Evolutionary conservation across 2,329 filamentous ascomycete genomes (phyloP), one percentile per base, ranked within the genome.

Genomic region (Colletotrichum karsti): DNA sequence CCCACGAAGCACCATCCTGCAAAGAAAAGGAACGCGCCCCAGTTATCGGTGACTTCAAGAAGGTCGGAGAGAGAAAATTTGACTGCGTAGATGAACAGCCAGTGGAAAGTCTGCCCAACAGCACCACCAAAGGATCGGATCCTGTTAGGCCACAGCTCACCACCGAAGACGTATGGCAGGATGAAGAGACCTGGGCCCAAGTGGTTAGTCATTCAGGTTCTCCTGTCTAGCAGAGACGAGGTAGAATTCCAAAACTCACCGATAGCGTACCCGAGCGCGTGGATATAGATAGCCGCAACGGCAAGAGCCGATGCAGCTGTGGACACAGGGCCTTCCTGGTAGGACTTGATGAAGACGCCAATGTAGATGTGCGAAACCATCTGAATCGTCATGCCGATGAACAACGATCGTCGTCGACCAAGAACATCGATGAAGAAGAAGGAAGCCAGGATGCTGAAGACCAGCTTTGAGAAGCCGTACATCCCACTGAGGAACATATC

Each of bases 381-480:
- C 70, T 85, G 82, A 6, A 76, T 65, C 0, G 68, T 69, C 7
- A 74, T 74, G 5, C 77, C 77, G 1, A 79, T 63, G 33, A 83
- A 79, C 0, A 83, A 73, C 5, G 75, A 78, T 8, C 73, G 75
- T 10, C 79, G 74, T 10, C 80, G 76, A 2, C 83, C 82, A 2
- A 85, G 71, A 10, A 78, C 80, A 60, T 84, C 82, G 28, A 83
- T 77, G 62, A 84, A 79, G 67, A 84, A 80, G 62, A 85, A 80
- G 2, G n/a, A n/a, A n/a, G n/a, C n/a, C n/a, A n/a, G n/a, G n/a
- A n/a, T n/a, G 6, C 76, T 77, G 64, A 75, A 82, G 60, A 77
- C 77, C 57, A 84, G 80, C 70, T 84, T 85, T 44, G 80, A 74
- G 42, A 84, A 70, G 6, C 74, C 76, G 58, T 84, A 84, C 72